A percentile compares a stretch with the other conserved stretches of the same genome.
phyloP scores from a whole-genome alignment of 192 early-diverging fungal species.

The Jimgerdemannia flammicorona region DNA sequence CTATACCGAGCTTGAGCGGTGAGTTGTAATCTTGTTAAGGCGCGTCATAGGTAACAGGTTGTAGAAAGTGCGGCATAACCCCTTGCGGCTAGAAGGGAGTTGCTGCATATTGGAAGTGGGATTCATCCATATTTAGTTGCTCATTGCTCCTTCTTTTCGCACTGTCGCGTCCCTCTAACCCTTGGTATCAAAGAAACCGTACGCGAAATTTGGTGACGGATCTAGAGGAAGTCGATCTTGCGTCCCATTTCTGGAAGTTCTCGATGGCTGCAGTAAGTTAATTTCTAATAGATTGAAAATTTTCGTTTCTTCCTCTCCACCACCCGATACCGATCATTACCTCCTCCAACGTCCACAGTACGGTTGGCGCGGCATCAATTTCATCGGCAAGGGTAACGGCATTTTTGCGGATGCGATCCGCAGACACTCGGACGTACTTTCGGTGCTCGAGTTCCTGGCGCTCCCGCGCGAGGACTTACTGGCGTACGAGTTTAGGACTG shows the following conservation, averaged over 20 bases:
- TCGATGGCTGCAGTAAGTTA: slow-evolving; percentile 38
- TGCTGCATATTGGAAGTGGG: too few relatives aligned
- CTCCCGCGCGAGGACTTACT: slow-evolving; percentile 61
- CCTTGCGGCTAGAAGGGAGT: too few relatives aligned
- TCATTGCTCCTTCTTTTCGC: too few relatives aligned
- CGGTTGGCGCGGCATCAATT: slow-evolving; percentile 71
- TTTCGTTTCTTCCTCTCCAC: neutral
- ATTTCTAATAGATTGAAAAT: neutral
- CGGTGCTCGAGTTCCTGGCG: slow-evolving; percentile 58
- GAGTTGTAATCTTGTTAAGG: neutral
- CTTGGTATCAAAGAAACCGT: slow-evolving; percentile 11
- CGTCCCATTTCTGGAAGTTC: slow-evolving; percentile 37
- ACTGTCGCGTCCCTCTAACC: neutral
- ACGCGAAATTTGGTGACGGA: slow-evolving; percentile 34
- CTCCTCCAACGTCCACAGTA: neutral
- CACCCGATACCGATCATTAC: neutral
- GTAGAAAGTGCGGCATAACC: too few relatives aligned
- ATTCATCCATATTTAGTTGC: too few relatives aligned
- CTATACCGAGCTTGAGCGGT: slow-evolving; percentile 38
- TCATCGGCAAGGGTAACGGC: slow-evolving; percentile 67
- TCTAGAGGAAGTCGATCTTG: slow-evolving; percentile 24
- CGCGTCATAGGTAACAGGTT: too few relatives aligned
- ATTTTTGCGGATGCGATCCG: slow-evolving; percentile 61
- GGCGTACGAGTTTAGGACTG: slow-evolving; percentile 62
- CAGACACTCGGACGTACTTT: slow-evolving; percentile 60